phyloP scores from a whole-genome alignment of 2,329 filamentous ascomycete species.

The Cadophora gregata region DNA sequence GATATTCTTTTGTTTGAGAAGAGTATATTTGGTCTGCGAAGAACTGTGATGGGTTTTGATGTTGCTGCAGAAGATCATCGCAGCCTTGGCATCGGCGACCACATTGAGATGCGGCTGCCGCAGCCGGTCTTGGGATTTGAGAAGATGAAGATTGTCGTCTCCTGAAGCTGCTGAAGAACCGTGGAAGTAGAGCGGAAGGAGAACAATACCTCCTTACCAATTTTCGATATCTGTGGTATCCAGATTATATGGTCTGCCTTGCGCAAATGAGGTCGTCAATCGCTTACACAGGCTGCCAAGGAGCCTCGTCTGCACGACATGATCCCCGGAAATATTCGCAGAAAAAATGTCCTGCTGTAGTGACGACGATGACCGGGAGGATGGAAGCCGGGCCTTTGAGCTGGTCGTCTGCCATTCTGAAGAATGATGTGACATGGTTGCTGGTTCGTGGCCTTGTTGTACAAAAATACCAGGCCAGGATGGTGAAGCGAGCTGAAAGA shows the following conservation, averaged over 20 bases:
- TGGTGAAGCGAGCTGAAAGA: neutral
- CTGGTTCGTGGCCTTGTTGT: conserved; percentile 1
- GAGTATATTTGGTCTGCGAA: neutral
- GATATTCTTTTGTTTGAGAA: neutral
- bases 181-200: neutral
- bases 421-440: conserved; percentile 1
- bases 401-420: neutral
- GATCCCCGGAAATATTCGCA: too few relatives aligned
- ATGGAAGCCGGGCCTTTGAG: conserved; percentile 8
- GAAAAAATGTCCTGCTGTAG: neutral
- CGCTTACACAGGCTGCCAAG: neutral
- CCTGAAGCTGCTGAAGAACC: neutral
- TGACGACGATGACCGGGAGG: conserved; percentile 11
- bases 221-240: neutral
- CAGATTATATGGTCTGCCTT: conserved; percentile 5
- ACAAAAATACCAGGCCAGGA: neutral
- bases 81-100: neutral
- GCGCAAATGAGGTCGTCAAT: conserved; percentile 13
- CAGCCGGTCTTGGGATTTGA: neutral
- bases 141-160: neutral
- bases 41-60: conserved; percentile 7
- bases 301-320: neutral
- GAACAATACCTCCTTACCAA: neutral
- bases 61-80: neutral
- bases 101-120: neutral